Conservation (phyloP, 2,329 filamentous ascomycete species). For the Immersiporthe knoxdaviesiana region DNA sequence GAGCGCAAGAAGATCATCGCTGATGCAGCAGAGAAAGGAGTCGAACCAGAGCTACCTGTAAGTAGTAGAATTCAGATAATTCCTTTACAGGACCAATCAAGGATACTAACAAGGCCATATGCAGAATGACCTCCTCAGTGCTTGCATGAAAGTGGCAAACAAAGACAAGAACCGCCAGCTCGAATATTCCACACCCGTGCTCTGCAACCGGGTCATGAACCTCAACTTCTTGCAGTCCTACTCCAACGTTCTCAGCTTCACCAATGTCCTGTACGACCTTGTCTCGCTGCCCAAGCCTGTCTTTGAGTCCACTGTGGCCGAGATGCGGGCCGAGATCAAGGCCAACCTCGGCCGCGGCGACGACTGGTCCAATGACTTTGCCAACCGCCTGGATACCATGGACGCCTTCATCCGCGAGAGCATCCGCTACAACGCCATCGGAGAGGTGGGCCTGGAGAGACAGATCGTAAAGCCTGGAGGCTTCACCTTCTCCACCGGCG, state of each 20-base stretch:
- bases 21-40: slow-evolving; percentile 9
- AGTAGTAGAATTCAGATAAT: neutral
- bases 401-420: slow-evolving; percentile 15
- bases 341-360: slow-evolving; percentile 5
- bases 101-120: neutral
- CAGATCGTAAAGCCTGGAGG: slow-evolving; percentile 5
- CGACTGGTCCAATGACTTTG: slow-evolving; percentile 8
- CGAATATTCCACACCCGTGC: neutral
- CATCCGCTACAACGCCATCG: slow-evolving; percentile 14
- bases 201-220: slow-evolving; percentile 3
- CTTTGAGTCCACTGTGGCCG: neutral
- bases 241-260: slow-evolving; percentile 12
- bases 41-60: slow-evolving; percentile 6
- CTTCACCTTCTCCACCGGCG: slow-evolving; percentile 10
- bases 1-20: slow-evolving; percentile 5
- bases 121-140: slow-evolving; percentile 11
- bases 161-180: slow-evolving; percentile 5
- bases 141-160: slow-evolving; percentile 1
- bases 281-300: slow-evolving; percentile 4
- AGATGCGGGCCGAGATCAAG: slow-evolving; percentile 3
- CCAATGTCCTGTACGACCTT: slow-evolving; percentile 6
- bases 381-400: neutral
- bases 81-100: neutral
- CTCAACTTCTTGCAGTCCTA: slow-evolving; percentile 17
- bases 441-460: slow-evolving; percentile 8